These are phyloP conservation scores for Trichoderma asperelloides DNA, from an alignment of 495 filamentous ascomycete genomes.

Conservation along the genomic window DNA sequence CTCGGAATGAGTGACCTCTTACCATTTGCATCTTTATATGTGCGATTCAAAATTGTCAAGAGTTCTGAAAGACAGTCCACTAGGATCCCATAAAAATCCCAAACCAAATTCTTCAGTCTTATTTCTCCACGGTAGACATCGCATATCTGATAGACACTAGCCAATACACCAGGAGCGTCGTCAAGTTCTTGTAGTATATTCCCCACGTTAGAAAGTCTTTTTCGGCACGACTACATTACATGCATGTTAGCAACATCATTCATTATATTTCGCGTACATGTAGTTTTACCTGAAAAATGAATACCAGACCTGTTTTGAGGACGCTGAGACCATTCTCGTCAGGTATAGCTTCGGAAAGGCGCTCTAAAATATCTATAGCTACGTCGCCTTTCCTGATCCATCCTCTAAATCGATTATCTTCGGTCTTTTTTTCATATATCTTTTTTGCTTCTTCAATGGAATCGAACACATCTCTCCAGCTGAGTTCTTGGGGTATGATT, in stretches of 20 bases:
- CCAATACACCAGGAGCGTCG: neutral
- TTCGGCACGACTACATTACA: neutral
- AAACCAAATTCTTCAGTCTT: neutral
- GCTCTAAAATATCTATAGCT: neutral
- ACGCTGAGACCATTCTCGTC: neutral
- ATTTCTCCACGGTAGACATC: neutral
- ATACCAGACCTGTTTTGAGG: neutral
- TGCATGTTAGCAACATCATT: neutral
- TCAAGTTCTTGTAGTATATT: neutral
- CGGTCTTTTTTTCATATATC: neutral
- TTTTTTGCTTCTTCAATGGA: constrained; percentile 1
- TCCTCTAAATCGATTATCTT: neutral
- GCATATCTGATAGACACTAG: neutral
- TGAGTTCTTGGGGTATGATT: neutral
- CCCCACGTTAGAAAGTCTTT: neutral
- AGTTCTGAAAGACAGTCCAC: neutral
- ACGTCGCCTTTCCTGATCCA: neutral
- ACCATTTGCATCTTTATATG: neutral
- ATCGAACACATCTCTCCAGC: constrained; percentile 1
- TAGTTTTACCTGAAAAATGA: neutral
- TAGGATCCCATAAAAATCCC: neutral
- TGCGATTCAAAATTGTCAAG: neutral
- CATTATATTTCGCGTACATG: neutral
- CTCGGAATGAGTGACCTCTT: neutral
- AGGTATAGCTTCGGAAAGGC: neutral